Percentiles rank a stretch among this genome's conserved stretches.
Evolutionary conservation across 495 filamentous ascomycete genomes (phyloP).

Genomic region (Xylaria acuta): DNA sequence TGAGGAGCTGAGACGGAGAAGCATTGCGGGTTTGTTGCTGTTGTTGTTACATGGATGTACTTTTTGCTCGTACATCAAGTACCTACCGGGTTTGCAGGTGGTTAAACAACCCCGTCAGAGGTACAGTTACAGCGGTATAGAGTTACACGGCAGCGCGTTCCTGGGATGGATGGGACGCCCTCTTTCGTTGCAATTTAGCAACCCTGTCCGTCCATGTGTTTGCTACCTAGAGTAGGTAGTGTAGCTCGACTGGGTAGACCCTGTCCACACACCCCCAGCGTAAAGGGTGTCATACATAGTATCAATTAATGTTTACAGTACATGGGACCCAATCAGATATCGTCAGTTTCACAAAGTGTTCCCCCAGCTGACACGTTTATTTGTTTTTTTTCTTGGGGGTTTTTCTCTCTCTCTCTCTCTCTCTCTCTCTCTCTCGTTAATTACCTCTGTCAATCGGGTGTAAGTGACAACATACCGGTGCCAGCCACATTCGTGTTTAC

Average conservation of each 20-base stretch:
- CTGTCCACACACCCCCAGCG: background rate
- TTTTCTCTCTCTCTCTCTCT: no score
- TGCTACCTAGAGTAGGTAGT: background rate
- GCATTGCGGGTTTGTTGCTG: background rate
- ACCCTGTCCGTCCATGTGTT: constrained; percentile 26
- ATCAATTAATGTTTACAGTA: constrained; percentile 7
- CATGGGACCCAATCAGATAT: background rate
- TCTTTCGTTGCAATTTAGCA: constrained; percentile 17
- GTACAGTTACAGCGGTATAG: background rate
- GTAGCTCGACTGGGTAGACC: constrained; percentile 7
- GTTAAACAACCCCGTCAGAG: background rate
- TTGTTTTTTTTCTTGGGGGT: no score
- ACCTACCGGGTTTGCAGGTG: background rate
- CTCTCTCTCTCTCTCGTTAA: no score
- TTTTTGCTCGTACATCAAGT: background rate
- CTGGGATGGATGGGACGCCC: background rate
- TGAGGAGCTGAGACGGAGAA: constrained; percentile 1
- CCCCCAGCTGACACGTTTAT: background rate
- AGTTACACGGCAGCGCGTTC: constrained; percentile 10
- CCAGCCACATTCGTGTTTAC: background rate
- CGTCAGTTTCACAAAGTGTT: background rate
- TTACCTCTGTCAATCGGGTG: background rate
- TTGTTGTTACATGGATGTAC: constrained; percentile 3
- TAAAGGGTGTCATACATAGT: background rate
- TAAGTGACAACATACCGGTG: background rate